Base-by-base conservation (phyloP, 1,284 basidiomycete species). In the Sanghuangporus sanghuang region DNA sequence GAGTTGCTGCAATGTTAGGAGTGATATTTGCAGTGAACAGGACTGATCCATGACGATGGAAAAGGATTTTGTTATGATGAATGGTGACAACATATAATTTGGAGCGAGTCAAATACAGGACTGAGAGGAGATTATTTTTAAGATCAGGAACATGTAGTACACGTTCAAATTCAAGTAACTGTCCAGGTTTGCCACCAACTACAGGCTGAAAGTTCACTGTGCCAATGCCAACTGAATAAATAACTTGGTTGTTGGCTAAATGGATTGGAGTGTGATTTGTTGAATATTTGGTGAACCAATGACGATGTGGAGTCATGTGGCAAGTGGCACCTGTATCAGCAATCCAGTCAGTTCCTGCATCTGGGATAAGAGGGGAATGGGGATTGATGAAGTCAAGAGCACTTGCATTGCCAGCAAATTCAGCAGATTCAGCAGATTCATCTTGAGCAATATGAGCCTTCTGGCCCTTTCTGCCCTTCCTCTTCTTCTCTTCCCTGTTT, bases 91-190 rank as follows among this genome's bases (percentile, higher is more conserved):
- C 44, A 46, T 46, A 68, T 70, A 57, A 66, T 46, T 68, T 70
- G 14, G 73, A 66, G 6, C 68, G 64, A 57, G 75, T 71, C 18
- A 76, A 68, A 48, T 76, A 70, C 67, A 76, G 75, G 44, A 46
- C 44, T n/a, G n/a, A 46, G 44, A 46, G 44, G 44, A 46, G 44
- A 18, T 46, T 46, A 2, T 46, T 46, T 46, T 1, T 46, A 18
- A 46, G 44, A 46, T 46, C 16, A n/a, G 44, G 44, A 46, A 46
- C 72, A 72, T 76, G 73, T 1, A 77, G 69, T 18, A 76, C 74
- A 63, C 68, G 62, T 50, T 61, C 65, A 52, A 77, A 74, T 49
- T 73, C 67, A 44, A 76, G 67, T 58, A 57, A 48, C 57, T 57
- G 50, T 11, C 21, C 39, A 42, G 49, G 21, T 50, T 63, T 67